Base-by-base conservation (phyloP, 2,329 filamentous ascomycete species). In the Atkinsonella hypoxylon region DNA sequence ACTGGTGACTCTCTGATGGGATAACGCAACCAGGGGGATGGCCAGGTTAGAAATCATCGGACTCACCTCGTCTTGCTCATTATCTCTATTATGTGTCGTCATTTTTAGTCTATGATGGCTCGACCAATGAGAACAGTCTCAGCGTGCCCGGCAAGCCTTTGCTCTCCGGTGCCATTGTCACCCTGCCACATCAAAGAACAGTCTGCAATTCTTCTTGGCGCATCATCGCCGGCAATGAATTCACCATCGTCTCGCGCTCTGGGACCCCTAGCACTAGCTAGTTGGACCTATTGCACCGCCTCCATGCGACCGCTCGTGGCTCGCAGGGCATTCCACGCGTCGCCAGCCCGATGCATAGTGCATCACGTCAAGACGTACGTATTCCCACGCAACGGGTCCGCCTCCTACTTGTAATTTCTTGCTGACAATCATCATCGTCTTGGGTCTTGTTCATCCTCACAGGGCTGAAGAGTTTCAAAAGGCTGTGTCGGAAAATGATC, bases 391-490 rank as follows among this genome's bases (percentile, higher is more conserved):
- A 26, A 6, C 3, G 6, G 22, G 22, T 26, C 22, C 6, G 22
- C 6, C 3, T 6, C 22, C 22, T 26, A 6, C 3, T 26, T 26
- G 22, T 15, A 2, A 17, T n/a, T 15, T 32, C 17, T 13, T 51
- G 17, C 15, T 18, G 17, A 10, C 12, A 20, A 11, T 36, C 30
- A n/a, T n/a, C n/a, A 1, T 8, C 20, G 2, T 47, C 1, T 2
- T 26, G 22, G 22, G 3, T 39, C 8, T 22, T 46, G 41, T 26
- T 26, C 4, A 18, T 17, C 13, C 22, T 26, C 50, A 55, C 55
- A 87, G 82, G 57, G 78, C 75, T 63, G 62, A 70, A 22, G 78
- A 82, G 31, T 89, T 80, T 67, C 65, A 78, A 50, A 61, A 67
- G 32, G 76, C 77, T 51, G 59, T 84, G 53, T 64, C 71, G 50